These are phyloP conservation scores for Trifolium fragiferum DNA, from an alignment of 306 rosid genomes.

Conservation along the genomic window DNA sequence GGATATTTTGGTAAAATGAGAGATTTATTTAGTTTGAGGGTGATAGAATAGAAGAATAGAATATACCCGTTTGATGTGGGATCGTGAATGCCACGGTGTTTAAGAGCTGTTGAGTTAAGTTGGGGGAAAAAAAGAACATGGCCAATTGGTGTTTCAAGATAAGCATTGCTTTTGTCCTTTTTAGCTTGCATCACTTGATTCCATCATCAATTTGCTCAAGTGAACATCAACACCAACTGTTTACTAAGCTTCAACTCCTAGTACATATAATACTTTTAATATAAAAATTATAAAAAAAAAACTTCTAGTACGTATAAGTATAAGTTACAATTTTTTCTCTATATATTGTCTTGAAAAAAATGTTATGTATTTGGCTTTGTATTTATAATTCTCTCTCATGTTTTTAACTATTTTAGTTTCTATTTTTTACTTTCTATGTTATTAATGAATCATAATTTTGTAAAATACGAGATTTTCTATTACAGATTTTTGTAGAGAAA, in stretches of 20 bases:
- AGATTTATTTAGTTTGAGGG: neutral
- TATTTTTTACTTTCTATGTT: too few species aligned
- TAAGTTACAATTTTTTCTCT: neutral
- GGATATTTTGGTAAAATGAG: constrained; percentile 43
- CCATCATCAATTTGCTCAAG: constrained; percentile 32
- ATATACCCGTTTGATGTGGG: constrained; percentile 6
- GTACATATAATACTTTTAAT: too few species aligned
- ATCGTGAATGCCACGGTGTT: constrained; percentile 66
- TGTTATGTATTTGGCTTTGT: too few species aligned
- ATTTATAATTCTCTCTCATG: too few species aligned
- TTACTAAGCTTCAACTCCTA: neutral
- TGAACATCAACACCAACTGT: neutral
- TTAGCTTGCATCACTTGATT: constrained; percentile 34
- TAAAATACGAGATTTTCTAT: too few species aligned
- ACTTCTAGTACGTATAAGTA: too few species aligned
- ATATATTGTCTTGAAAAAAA: too few species aligned
- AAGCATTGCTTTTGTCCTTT: constrained; percentile 54
- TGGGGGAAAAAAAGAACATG: constrained; percentile 22
- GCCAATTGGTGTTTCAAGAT: constrained; percentile 39
- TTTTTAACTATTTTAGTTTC: too few species aligned
- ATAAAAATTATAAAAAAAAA: too few species aligned
- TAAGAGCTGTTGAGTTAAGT: constrained; percentile 45
- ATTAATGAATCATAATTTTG: too few species aligned
- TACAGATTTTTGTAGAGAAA: too few species aligned
- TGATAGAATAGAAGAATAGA: constrained; percentile 38